phyloP scores from a whole-genome alignment of 2,329 filamentous ascomycete genomes.

The Davidsoniella virescens region DNA sequence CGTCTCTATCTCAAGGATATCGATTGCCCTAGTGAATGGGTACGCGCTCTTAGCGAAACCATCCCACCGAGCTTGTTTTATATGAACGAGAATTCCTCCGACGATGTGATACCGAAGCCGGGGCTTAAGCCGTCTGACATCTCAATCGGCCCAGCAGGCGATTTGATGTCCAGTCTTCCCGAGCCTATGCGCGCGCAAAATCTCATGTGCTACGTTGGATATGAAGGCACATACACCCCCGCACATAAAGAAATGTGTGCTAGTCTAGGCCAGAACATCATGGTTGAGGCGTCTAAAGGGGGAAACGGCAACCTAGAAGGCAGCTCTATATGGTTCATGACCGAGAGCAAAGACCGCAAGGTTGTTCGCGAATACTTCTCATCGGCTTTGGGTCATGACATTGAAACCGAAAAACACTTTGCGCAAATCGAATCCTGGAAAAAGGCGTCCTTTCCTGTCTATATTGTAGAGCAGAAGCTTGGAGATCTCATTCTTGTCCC shows the following conservation, averaged over 20 bases:
- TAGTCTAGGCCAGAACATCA: constrained; percentile 89
- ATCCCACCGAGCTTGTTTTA: constrained; percentile 80
- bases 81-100: constrained; percentile 60
- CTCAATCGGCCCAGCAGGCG: constrained; percentile 59
- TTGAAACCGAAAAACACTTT: constrained; percentile 94
- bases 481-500: constrained; percentile 92
- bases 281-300: constrained; percentile 71
- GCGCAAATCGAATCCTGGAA: constrained; percentile 93
- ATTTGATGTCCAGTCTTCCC: constrained; percentile 87
- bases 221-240: constrained; percentile 93
- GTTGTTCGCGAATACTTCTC: constrained; percentile 87
- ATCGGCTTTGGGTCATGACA: constrained; percentile 84
- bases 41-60: constrained; percentile 56
- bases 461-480: constrained; percentile 75
- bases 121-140: constrained; percentile 30
- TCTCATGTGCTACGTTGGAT: constrained; percentile 94
- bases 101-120: constrained; percentile 20
- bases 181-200: constrained; percentile 83
- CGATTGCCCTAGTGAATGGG: constrained; percentile 81
- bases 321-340: constrained; percentile 98
- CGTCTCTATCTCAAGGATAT: constrained; percentile 94
- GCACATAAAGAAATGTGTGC: constrained; percentile 97
- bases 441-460: constrained; percentile 81
- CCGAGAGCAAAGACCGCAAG: constrained; percentile 79
- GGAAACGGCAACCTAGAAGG: constrained; percentile 63